Evolutionary conservation across 176 grass and related monocot species (phyloP).

Genomic region (Pontederia paniculata): DNA sequence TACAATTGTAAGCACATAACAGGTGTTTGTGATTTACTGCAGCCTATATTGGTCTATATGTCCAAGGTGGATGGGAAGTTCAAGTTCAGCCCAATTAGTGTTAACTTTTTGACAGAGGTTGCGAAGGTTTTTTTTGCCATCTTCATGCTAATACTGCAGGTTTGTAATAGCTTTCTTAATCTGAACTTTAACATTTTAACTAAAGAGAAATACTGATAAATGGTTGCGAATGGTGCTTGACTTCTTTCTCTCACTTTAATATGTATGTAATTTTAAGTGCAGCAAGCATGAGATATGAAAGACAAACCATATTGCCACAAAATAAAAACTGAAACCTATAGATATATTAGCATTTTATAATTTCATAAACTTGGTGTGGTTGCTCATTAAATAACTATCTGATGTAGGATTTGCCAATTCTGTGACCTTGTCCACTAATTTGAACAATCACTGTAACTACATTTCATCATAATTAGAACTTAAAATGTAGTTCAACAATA

Average conservation of each 20-base stretch:
- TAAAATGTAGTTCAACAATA: no score
- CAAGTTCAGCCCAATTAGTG: conserved; percentile 89
- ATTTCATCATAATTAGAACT: no score
- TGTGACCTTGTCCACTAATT: no score
- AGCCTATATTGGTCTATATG: conserved; percentile 99
- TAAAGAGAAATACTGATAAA: background rate
- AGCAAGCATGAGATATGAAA: no score
- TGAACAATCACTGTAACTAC: no score
- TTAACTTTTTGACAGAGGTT: conserved; percentile 94
- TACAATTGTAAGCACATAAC: background rate
- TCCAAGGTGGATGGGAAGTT: conserved; percentile 99
- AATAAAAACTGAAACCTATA: no score
- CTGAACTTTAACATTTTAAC: background rate
- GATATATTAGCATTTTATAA: no score
- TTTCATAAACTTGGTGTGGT: no score
- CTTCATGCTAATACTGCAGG: conserved; percentile 85
- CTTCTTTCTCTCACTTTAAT: background rate
- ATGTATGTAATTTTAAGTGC: no score
- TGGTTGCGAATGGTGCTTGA: background rate
- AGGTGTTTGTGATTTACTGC: conserved; percentile 25
- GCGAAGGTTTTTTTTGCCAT: conserved; percentile 87
- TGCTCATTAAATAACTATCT: no score
- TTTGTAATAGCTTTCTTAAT: conserved; percentile 22
- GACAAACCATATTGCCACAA: no score
- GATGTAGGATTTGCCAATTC: no score